These are phyloP conservation scores for Yarrowia yakushimensis DNA, from an alignment of 805 yeast genomes.

Conservation along the genomic window DNA sequence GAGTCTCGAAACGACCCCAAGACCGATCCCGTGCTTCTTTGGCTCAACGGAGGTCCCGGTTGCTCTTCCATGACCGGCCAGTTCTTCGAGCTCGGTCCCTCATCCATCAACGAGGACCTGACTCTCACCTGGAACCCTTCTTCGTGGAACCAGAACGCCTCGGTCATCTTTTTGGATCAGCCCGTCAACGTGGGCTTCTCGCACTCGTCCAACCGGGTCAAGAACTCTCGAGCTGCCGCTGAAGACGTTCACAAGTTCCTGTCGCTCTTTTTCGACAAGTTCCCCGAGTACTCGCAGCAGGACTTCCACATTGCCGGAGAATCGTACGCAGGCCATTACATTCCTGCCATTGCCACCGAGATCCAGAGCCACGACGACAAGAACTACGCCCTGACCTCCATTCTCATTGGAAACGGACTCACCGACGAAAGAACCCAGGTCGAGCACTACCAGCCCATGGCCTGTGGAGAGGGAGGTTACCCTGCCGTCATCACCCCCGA, in stretches of 20 bases:
- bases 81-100: slow-evolving; percentile 88
- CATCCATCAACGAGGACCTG: slow-evolving; percentile 60
- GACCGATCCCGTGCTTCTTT: slow-evolving; percentile 80
- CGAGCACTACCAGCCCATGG: slow-evolving; percentile 84
- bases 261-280: slow-evolving; percentile 75
- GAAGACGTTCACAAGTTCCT: slow-evolving; percentile 82
- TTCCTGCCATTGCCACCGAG: slow-evolving; percentile 71
- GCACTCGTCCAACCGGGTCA: slow-evolving; percentile 62
- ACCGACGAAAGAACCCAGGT: slow-evolving; percentile 81
- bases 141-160: slow-evolving; percentile 90
- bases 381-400: slow-evolving; percentile 65
- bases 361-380: slow-evolving; percentile 45
- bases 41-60: slow-evolving; percentile 98
- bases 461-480: slow-evolving; percentile 83
- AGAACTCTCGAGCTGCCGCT: slow-evolving; percentile 77
- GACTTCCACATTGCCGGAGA: slow-evolving; percentile 90
- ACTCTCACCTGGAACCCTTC: slow-evolving; percentile 72
- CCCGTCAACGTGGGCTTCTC: slow-evolving; percentile 94
- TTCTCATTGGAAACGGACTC: slow-evolving; percentile 89
- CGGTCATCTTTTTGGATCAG: slow-evolving; percentile 87
- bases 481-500: slow-evolving; percentile 63
- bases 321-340: slow-evolving; percentile 91
- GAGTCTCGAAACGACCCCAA: slow-evolving; percentile 86
- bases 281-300: slow-evolving; percentile 60
- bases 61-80: slow-evolving; percentile 89